These are phyloP conservation scores for Dendrostoma leiphaemia DNA, from an alignment of 2,329 filamentous ascomycete genomes.

Conservation along the genomic window DNA sequence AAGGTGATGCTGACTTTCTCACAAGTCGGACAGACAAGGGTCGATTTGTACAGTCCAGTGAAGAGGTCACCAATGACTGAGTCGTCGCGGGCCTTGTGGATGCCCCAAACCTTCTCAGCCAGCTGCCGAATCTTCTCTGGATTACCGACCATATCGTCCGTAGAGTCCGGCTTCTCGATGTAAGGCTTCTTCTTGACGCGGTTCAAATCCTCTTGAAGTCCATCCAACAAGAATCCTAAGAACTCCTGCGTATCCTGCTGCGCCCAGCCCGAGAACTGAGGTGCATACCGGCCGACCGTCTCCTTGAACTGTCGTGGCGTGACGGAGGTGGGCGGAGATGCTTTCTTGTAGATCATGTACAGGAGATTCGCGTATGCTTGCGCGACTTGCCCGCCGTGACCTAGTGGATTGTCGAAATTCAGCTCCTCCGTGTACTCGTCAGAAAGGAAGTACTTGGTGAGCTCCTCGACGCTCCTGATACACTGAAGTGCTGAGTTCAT, in stretches of 20 bases:
- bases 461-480: conserved; percentile 86
- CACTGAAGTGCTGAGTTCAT: conserved; percentile 99
- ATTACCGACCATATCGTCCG: conserved; percentile 90
- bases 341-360: conserved; percentile 71
- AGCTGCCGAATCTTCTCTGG: conserved; percentile 77
- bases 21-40: conserved; percentile 85
- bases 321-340: conserved; percentile 61
- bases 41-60: conserved; percentile 98
- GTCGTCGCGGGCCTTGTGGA: conserved; percentile 88
- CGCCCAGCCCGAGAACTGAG: conserved; percentile 87
- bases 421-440: conserved; percentile 75
- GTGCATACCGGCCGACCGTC: conserved; percentile 75
- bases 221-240: conserved; percentile 89
- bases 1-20: conserved; percentile 98
- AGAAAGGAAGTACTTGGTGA: conserved; percentile 86
- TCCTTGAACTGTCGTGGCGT: conserved; percentile 80
- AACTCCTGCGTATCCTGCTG: conserved; percentile 99
- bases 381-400: conserved; percentile 84
- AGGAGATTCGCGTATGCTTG: conserved; percentile 76
- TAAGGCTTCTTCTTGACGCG: conserved; percentile 94
- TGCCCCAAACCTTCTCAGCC: conserved; percentile 85
- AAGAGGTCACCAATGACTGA: conserved; percentile 95
- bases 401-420: conserved; percentile 81
- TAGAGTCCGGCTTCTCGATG: conserved; percentile 95
- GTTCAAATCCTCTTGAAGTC: conserved; percentile 91